Evolutionary conservation across 495 filamentous ascomycete genomes (phyloP).

Genomic region (Viridothelium virens): DNA sequence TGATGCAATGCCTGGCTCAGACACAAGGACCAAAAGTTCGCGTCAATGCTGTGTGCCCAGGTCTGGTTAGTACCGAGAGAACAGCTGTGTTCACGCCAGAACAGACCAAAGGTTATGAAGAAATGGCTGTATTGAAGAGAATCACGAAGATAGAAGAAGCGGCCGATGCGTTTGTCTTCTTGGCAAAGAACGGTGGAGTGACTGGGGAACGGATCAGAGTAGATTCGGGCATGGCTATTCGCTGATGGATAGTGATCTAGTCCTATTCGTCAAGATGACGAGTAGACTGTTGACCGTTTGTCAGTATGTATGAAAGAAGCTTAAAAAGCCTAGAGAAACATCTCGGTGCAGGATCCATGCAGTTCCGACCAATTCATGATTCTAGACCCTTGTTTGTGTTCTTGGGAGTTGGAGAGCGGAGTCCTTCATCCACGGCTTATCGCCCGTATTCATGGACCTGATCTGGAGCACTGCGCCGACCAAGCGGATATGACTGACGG

Average conservation of each 20-base stretch:
- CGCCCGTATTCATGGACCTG: no score
- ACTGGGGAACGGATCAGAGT: conserved; percentile 25
- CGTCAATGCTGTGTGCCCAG: conserved; percentile 62
- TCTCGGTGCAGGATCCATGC: no score
- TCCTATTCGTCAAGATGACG: no score
- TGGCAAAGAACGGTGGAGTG: conserved; percentile 38
- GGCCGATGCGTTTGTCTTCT: conserved; percentile 34
- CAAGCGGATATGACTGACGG: no score
- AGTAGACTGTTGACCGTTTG: no score
- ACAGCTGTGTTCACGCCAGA: conserved; percentile 30
- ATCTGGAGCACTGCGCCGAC: no score
- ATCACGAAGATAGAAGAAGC: not conserved
- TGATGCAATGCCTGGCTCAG: conserved; percentile 63
- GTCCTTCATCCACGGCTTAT: no score
- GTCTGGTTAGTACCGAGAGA: conserved; percentile 66
- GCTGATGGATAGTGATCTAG: not conserved
- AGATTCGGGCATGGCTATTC: conserved; percentile 9
- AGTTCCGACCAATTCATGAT: no score
- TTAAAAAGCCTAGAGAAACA: no score
- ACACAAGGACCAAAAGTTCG: conserved; percentile 59
- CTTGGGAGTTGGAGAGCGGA: no score
- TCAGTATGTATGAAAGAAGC: no score
- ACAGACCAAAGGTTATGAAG: conserved; percentile 25
- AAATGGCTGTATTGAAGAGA: conserved; percentile 31
- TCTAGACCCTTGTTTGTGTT: no score